Conservation (phyloP, 1,139 yeast species). For the Eremothecium sinecaudum region DNA sequence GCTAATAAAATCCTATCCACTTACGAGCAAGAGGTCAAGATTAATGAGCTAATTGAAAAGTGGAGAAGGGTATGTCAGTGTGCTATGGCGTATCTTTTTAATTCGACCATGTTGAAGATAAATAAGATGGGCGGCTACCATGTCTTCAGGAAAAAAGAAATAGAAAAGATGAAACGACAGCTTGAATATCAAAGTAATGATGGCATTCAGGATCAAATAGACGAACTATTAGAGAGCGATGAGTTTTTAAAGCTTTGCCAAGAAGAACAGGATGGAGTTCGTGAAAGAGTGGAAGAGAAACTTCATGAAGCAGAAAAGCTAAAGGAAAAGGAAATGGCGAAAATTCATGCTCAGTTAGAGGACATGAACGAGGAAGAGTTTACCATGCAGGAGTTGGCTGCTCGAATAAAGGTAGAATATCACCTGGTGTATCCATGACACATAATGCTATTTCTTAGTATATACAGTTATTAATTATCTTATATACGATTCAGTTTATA, state of each 20-base stretch:
- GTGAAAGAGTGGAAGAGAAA: slow-evolving; percentile 22
- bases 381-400: slow-evolving; percentile 37
- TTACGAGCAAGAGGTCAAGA: slow-evolving; percentile 21
- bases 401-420: slow-evolving; percentile 36
- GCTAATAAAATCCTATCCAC: slow-evolving; percentile 31
- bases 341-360: slow-evolving; percentile 24
- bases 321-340: slow-evolving; percentile 21
- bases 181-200: slow-evolving; percentile 31
- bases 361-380: slow-evolving; percentile 29
- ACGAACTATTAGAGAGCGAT: slow-evolving; percentile 32
- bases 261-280: slow-evolving; percentile 31
- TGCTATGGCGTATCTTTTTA: slow-evolving; percentile 37
- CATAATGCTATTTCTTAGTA: slow-evolving; percentile 1
- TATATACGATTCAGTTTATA: neutral
- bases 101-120: slow-evolving; percentile 36
- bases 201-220: slow-evolving; percentile 32
- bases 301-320: slow-evolving; percentile 17
- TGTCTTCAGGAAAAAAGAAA: slow-evolving; percentile 33
- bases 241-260: slow-evolving; percentile 31
- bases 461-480: neutral
- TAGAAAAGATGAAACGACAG: slow-evolving; percentile 30
- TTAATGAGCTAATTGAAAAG: slow-evolving; percentile 31
- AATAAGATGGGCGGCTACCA: slow-evolving; percentile 39
- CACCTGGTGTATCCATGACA: slow-evolving; percentile 23
- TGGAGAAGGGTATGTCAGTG: slow-evolving; percentile 40